Conservation (phyloP, 192 early-diverging fungal species). For the Backusella liffmaniae region DNA sequence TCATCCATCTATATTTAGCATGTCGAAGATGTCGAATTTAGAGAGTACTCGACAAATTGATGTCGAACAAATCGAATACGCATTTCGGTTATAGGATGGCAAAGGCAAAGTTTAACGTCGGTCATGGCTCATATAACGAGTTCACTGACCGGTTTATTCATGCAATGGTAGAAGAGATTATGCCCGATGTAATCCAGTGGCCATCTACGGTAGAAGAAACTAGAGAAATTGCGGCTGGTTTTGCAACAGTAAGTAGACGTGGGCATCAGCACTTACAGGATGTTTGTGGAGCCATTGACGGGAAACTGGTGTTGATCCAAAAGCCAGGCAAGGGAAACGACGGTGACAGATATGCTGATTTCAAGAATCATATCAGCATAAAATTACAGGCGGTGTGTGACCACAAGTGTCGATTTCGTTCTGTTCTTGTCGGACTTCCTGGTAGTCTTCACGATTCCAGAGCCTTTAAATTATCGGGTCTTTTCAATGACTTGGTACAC, state of each 20-base stretch:
- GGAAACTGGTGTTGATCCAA: not conserved
- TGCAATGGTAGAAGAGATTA: not conserved
- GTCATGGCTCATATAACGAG: not conserved
- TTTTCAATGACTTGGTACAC: not conserved
- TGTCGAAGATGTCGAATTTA: too few relatives aligned
- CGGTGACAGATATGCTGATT: not conserved
- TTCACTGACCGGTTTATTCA: not conserved
- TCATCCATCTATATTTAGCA: too few relatives aligned
- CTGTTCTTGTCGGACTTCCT: not conserved
- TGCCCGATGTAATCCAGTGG: not conserved
- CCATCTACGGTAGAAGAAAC: not conserved
- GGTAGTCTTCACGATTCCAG: not conserved
- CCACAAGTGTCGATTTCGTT: not conserved
- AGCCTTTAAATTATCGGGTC: not conserved
- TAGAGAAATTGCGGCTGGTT: not conserved
- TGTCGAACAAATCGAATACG: too few relatives aligned
- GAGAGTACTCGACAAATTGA: too few relatives aligned
- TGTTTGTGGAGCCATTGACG: not conserved
- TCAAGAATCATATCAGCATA: not conserved
- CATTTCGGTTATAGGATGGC: too few relatives aligned
- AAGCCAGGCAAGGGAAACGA: not conserved
- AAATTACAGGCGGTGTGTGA: not conserved
- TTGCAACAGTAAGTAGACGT: not conserved
- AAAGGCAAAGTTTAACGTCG: too few relatives aligned
- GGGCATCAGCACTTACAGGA: not conserved